phyloP scores from a whole-genome alignment of 1,139 yeast species.

The Yamadazyma friedrichii region DNA sequence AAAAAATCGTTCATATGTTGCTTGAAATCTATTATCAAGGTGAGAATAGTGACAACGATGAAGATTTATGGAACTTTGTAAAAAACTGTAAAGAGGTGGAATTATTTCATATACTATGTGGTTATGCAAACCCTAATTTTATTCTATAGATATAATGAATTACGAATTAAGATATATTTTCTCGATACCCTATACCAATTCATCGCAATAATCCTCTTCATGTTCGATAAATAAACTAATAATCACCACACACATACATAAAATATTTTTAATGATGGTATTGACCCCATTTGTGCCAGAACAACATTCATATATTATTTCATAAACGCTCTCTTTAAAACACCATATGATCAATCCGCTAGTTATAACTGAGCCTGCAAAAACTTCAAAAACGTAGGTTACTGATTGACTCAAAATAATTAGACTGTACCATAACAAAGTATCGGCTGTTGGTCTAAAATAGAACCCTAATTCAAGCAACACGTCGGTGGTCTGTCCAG shows the following conservation, averaged over 20 bases:
- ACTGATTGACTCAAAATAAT: neutral
- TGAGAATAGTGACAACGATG: constrained; percentile 8
- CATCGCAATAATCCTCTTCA: neutral
- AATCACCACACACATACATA: neutral
- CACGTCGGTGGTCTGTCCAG: neutral
- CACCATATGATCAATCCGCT: neutral
- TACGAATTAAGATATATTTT: neutral
- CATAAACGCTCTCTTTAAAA: neutral
- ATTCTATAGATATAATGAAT: constrained; percentile 3
- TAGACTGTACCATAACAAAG: neutral
- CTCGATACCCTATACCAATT: neutral
- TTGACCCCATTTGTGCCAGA: no score
- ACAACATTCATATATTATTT: neutral
- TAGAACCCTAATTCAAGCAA: neutral
- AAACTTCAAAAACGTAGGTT: neutral
- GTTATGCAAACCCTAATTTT: constrained; percentile 15
- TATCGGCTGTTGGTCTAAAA: neutral
- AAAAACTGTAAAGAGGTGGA: constrained; percentile 11
- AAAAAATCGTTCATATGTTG: constrained; percentile 11
- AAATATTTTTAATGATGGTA: neutral
- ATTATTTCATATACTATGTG: constrained; percentile 16
- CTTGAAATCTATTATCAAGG: constrained; percentile 10
- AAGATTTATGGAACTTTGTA: constrained; percentile 14
- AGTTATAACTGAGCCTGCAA: neutral
- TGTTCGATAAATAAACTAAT: neutral